Evolutionary conservation across 441 rosid species (phyloP).

Genomic region (Melastoma candidum): DNA sequence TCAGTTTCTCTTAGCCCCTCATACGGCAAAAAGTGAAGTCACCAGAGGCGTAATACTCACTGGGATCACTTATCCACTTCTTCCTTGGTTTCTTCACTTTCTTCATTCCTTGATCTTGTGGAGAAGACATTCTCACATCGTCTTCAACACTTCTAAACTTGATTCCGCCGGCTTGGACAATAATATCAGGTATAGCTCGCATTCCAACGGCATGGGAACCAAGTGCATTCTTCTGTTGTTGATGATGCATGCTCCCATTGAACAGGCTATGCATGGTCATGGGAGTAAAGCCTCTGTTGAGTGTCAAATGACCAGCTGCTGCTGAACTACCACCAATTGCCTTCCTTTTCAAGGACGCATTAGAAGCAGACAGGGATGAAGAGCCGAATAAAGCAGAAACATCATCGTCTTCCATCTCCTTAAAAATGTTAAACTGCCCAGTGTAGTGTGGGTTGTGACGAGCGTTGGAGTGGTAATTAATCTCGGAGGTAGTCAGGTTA

Average conservation of each 20-base stretch:
- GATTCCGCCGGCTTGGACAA: slow-evolving; percentile 20
- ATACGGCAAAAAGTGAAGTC: slow-evolving; percentile 3
- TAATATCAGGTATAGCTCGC: slow-evolving; percentile 25
- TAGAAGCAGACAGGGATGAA: slow-evolving; percentile 21
- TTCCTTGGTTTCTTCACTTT: slow-evolving; percentile 72
- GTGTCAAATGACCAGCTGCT: slow-evolving; percentile 19
- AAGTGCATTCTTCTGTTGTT: slow-evolving; percentile 23
- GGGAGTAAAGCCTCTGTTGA: slow-evolving; percentile 35
- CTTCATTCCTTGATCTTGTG: slow-evolving; percentile 26
- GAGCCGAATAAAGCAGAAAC: slow-evolving; percentile 31
- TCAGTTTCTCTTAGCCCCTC: slow-evolving; percentile 6
- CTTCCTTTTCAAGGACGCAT: slow-evolving; percentile 18
- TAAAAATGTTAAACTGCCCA: slow-evolving; percentile 57
- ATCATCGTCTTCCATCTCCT: slow-evolving; percentile 86
- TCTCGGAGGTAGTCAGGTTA: slow-evolving; percentile 75
- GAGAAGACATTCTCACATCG: slow-evolving; percentile 23
- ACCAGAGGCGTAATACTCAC: slow-evolving; percentile 33
- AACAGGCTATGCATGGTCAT: slow-evolving; percentile 57
- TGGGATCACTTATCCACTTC: slow-evolving; percentile 54
- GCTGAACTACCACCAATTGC: slow-evolving; percentile 6
- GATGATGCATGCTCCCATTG: slow-evolving; percentile 26
- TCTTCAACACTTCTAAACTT: slow-evolving; percentile 23
- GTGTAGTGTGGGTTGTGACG: slow-evolving; percentile 35
- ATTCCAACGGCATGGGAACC: slow-evolving; percentile 18
- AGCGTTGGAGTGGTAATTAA: slow-evolving; percentile 61